These are phyloP conservation scores for Fusarium sp. DNA, from an alignment of 2,329 filamentous ascomycete species.

Conservation along the genomic window DNA sequence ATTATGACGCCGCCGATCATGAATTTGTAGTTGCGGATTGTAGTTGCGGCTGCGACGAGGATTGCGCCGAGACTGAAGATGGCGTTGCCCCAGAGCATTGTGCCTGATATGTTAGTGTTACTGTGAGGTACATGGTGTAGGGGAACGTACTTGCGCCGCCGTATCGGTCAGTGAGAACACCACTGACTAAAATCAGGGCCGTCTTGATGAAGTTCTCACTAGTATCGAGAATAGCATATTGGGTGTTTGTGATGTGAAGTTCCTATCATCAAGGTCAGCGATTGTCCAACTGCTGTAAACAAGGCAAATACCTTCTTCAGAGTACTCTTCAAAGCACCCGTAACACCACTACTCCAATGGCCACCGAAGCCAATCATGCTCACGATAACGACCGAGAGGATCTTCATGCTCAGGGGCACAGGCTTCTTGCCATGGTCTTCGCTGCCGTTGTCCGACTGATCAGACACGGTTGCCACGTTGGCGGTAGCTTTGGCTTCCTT, in stretches of 20 bases:
- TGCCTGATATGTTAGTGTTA: conserved; percentile 46
- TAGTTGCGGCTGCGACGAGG: conserved; percentile 69
- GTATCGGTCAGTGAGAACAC: conserved; percentile 68
- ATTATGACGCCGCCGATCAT: conserved; percentile 71
- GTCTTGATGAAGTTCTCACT: conserved; percentile 74
- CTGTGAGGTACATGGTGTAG: too few species aligned
- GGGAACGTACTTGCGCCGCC: conserved; percentile 65
- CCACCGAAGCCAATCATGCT: conserved; percentile 70
- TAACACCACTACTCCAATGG: conserved; percentile 71
- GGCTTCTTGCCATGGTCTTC: conserved; percentile 41
- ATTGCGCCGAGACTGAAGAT: conserved; percentile 70
- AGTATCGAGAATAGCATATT: conserved; percentile 70
- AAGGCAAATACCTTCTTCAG: conserved; percentile 63
- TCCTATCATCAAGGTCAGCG: conserved; percentile 50
- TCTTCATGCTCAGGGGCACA: conserved; percentile 50
- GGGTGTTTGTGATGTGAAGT: conserved; percentile 70
- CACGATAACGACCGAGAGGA: conserved; percentile 62
- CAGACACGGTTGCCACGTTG: conserved; percentile 14
- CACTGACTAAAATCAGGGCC: conserved; percentile 66
- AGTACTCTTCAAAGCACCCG: conserved; percentile 71
- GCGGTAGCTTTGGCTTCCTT: conserved; percentile 30
- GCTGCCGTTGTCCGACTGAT: conserved; percentile 30
- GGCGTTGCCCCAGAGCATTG: conserved; percentile 72
- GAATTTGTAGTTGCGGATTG: conserved; percentile 68
- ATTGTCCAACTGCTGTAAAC: rapidly evolving